Conservation (phyloP, 208 protist species). For the Acanthamoeba triangularis region DNA sequence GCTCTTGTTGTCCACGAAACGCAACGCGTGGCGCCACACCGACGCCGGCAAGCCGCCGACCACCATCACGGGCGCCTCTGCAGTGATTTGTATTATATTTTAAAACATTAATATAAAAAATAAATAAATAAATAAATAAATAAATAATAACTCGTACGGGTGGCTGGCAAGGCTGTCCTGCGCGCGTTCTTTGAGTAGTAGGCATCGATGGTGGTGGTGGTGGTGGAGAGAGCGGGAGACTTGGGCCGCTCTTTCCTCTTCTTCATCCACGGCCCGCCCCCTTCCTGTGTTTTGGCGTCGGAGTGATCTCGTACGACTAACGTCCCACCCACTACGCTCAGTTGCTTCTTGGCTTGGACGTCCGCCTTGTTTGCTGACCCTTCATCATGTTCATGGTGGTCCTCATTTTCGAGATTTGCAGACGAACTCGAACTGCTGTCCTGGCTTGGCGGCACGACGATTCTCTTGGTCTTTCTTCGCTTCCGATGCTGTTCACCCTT, state of each 20-base stretch:
- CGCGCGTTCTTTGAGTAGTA: not conserved
- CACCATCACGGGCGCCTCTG: not conserved
- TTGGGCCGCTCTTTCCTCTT: slow-evolving; percentile 52
- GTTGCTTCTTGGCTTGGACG: too few relatives aligned
- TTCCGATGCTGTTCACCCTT: not conserved
- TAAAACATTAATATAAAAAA: not conserved
- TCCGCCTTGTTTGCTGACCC: not conserved
- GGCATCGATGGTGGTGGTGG: slow-evolving; percentile 36
- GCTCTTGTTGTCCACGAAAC: not conserved
- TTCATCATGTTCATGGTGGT: not conserved
- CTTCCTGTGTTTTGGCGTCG: not conserved
- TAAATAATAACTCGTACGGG: too few relatives aligned
- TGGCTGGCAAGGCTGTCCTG: not conserved
- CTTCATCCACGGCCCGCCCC: slow-evolving; percentile 37
- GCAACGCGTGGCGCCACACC: not conserved
- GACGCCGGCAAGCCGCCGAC: not conserved
- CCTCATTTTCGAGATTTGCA: not conserved
- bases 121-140: not conserved
- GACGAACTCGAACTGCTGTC: too few relatives aligned
- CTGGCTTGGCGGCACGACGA: not conserved
- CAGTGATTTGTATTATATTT: not conserved
- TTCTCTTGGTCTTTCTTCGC: not conserved
- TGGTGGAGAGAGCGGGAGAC: not conserved
- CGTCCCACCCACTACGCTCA: too few relatives aligned
- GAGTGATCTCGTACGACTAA: not conserved